These are phyloP conservation scores for Hypoxylon rickii DNA, from an alignment of 495 filamentous ascomycete genomes.

Conservation along the genomic window DNA sequence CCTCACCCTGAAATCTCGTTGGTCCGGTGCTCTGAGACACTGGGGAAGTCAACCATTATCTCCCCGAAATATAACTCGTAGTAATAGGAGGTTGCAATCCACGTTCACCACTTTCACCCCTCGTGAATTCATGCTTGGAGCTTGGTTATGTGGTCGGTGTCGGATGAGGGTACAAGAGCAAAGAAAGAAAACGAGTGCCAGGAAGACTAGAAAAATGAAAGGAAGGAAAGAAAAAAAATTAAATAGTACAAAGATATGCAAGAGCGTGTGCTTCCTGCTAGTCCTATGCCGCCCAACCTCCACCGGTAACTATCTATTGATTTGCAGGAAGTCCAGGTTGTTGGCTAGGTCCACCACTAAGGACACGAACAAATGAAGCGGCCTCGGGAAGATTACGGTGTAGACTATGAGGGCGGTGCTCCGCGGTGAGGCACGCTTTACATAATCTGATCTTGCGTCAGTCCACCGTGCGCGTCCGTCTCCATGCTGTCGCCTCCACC, in stretches of 20 bases:
- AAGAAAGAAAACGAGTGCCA: constrained; percentile 12
- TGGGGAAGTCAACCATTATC: too few relatives aligned
- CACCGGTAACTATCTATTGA: constrained; percentile 3
- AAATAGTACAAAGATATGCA: constrained; percentile 32
- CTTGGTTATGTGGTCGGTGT: constrained; percentile 7
- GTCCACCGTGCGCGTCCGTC: constrained; percentile 69
- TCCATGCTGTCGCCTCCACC: constrained; percentile 78
- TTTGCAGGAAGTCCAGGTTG: background rate
- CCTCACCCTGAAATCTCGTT: constrained; percentile 6
- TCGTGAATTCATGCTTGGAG: constrained; percentile 9
- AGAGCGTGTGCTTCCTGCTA: constrained; percentile 17
- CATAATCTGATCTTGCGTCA: constrained; percentile 99
- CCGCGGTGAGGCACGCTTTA: constrained; percentile 39
- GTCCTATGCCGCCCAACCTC: constrained; percentile 19
- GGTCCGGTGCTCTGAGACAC: too few relatives aligned
- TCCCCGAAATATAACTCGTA: too few relatives aligned
- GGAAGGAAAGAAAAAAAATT: constrained; percentile 7
- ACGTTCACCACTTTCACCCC: constrained; percentile 4
- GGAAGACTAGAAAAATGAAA: constrained; percentile 6
- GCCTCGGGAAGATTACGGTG: background rate
- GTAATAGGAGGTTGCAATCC: constrained; percentile 6
- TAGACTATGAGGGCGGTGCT: background rate
- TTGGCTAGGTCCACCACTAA: too few relatives aligned
- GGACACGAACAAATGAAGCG: background rate
- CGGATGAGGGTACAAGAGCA: constrained; percentile 15